Base-by-base conservation (phyloP, 352 stramenopile species). In the Phytophthora boehmeriae region DNA sequence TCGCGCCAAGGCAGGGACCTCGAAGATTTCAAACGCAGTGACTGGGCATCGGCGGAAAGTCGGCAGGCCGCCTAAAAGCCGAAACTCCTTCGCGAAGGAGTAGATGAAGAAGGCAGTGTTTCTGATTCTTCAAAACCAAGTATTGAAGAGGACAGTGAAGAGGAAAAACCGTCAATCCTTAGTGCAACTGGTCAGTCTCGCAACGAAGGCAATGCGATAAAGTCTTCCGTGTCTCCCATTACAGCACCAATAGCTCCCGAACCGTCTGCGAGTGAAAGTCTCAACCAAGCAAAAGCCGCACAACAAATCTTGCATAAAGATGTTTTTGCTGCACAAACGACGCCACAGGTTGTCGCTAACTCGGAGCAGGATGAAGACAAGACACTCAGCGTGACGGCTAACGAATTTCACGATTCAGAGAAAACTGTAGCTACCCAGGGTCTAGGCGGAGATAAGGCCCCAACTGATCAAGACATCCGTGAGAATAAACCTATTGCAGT, bases 111-210 rank as follows among this genome's bases (percentile, higher is more conserved):
- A 42, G 42, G 44, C n/a, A 60, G 64, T 28, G 42, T 51, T 0
- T 54, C 62, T 8, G 63, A 63, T 3, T 71, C 55, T 2, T 56
- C 66, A n/a, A 45, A 57, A 23, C 19, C 54, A 9, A 67, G 61
- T 35, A 32, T 65, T 38, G 17, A 45, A 1, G 63, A 59, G 4
- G 51, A 63, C 44, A 74, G 67, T 34, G 62, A 75, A 44, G 67
- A 75, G 34, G 67, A 69, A 30, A 75, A 75, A 27, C 19, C 34
- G 17, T 42, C 36, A 14, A 64, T 63, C 14, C 50, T 50, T 1
- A 36, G 22, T 34, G 63, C 63, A 39, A 38, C 58, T 34, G 47
- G 45, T 19, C 49, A 63, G 10, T 63, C 48, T n/a, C 28, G 32
- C 10, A 32, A 13, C 11, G 14, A 22, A 8, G 17, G 17, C 22